Evolutionary conservation across 768 basidiomycete genomes (phyloP), one percentile per base, ranked within the genome.

Genomic region (Kwoniella mangroviensis): DNA sequence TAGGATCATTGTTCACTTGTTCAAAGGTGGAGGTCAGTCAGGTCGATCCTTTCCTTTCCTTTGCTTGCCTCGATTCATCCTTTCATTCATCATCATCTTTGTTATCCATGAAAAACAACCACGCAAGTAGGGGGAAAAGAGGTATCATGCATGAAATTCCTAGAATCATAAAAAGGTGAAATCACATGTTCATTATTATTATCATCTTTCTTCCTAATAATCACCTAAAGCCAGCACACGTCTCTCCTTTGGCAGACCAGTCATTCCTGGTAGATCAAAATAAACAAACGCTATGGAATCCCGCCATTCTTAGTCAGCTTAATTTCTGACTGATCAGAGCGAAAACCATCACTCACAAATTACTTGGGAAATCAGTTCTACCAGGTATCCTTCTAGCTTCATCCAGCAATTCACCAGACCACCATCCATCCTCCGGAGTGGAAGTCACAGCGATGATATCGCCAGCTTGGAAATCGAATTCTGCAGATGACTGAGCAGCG

Each of bases 341-440:
- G 6, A 60, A 22, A 1, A n/a, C 40, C 40, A 55, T 22, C 24
- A 81, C 82, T 78, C 67, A 81, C 82, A 83, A 83, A 69, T 83
- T 83, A 64, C 81, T 82, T 17, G 82, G 82, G 81, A 83, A 83
- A 73, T 83, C 82, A 4, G 77, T 82, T 28, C 78, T 54, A 10
- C 83, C 83, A 9, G 78, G 81, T 59, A 76, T 55, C 61, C 83
- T 70, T 21, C 83, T 71, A 17, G 81, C 81, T 56, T 83, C 83
- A 52, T 83, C 82, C 10, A 83, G 65, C 41, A 83, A 61, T 68
- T 81, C 81, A 24, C 96, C 96, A 66, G 89, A 91, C 96, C 95
- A 98, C 96, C 96, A 98, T 1, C 96, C 96, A 77, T 97, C 95
- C 76, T 94, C 94, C 4, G 94, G 94, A 6, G 94, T 96, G 22